Evolutionary conservation across 768 basidiomycete species (phyloP).

Genomic region (Boletus reticuloceps): DNA sequence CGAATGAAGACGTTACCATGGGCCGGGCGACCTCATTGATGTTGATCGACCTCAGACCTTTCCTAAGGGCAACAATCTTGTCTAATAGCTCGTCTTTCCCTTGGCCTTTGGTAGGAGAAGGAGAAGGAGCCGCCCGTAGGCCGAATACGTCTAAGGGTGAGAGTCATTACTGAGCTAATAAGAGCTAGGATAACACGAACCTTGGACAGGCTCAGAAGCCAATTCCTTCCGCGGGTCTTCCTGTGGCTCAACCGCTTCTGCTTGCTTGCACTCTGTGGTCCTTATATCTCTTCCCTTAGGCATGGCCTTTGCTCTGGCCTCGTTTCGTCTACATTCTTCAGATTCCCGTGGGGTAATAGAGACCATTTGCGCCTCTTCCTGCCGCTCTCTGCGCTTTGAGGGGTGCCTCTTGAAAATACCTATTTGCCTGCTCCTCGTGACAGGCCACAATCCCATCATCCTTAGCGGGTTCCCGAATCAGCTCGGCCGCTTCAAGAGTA

Average conservation of each 20-base stretch:
- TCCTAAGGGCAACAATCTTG: constrained; percentile 53
- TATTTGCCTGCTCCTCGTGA: constrained; percentile 10
- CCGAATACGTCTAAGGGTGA: constrained; percentile 57
- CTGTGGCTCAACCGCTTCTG: background rate
- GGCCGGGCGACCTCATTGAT: constrained; percentile 56
- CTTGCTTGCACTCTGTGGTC: background rate
- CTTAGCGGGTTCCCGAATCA: constrained; percentile 13
- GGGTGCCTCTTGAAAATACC: background rate
- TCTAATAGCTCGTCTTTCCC: constrained; percentile 46
- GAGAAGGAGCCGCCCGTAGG: constrained; percentile 36
- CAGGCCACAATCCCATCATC: constrained; percentile 29
- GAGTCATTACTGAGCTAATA: constrained; percentile 3
- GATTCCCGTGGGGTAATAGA: background rate
- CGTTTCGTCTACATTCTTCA: background rate
- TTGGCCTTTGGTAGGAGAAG: constrained; percentile 33
- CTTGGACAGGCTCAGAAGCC: constrained; percentile 9
- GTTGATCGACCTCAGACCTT: constrained; percentile 56
- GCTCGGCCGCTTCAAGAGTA: constrained; percentile 3
- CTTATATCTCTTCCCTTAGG: background rate
- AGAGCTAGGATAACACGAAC: constrained; percentile 13
- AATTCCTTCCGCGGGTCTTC: background rate
- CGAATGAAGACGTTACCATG: constrained; percentile 25
- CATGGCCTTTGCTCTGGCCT: background rate
- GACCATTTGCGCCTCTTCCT: background rate
- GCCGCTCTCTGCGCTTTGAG: background rate